These are phyloP conservation scores for Papiliotrema terrestris DNA, from an alignment of 1,284 basidiomycete species.

Conservation along the genomic window DNA sequence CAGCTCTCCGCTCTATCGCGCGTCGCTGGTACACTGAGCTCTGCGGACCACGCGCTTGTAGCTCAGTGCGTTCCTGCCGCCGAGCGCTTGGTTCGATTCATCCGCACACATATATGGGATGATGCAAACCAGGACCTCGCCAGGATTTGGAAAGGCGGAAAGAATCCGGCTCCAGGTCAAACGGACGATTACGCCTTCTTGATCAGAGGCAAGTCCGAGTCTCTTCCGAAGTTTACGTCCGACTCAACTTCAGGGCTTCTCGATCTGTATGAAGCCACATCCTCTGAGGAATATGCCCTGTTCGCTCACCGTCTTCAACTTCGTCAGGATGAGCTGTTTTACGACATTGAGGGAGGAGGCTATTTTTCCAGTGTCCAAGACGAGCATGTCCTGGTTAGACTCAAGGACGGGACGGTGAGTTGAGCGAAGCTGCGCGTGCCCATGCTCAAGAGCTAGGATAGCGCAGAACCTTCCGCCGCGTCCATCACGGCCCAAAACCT, in stretches of 20 bases:
- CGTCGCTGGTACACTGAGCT: slow-evolving; percentile 15
- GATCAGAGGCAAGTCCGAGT: slow-evolving; percentile 16
- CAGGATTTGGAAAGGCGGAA: slow-evolving; percentile 39
- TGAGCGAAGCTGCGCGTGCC: background rate
- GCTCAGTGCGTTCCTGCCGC: slow-evolving; percentile 15
- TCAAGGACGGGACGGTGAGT: slow-evolving; percentile 49
- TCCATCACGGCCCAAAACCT: slow-evolving; percentile 51
- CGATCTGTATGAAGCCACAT: slow-evolving; percentile 51
- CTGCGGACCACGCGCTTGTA: slow-evolving; percentile 19
- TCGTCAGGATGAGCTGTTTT: slow-evolving; percentile 52
- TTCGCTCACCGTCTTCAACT: slow-evolving; percentile 50
- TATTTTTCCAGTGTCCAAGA: slow-evolving; percentile 52
- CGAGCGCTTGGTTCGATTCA: slow-evolving; percentile 22
- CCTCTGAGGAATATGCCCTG: slow-evolving; percentile 41
- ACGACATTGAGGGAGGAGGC: slow-evolving; percentile 49
- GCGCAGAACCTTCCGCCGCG: slow-evolving; percentile 52
- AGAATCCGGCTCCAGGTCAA: slow-evolving; percentile 38
- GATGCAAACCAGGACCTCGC: slow-evolving; percentile 13
- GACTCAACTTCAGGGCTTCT: slow-evolving; percentile 32
- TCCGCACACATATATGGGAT: slow-evolving; percentile 32
- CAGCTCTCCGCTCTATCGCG: slow-evolving; percentile 33
- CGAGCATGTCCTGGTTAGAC: slow-evolving; percentile 49
- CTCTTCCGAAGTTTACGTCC: background rate
- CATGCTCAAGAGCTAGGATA: slow-evolving; percentile 41
- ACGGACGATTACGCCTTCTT: slow-evolving; percentile 46